phyloP scores from a whole-genome alignment of 78 protist genomes.

The Dictyostelium capitatum region DNA sequence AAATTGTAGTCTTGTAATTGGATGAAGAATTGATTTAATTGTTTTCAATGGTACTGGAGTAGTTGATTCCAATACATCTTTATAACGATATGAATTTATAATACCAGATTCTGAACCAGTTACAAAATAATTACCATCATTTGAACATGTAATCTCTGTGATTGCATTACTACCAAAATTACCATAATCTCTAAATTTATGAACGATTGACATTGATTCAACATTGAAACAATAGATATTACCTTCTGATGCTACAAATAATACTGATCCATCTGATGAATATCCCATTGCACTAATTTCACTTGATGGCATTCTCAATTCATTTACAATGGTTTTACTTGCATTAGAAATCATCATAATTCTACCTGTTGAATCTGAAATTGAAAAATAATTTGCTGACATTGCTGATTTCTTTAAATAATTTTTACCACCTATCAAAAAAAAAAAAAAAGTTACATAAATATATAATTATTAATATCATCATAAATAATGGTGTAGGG shows the following conservation, averaged over 20 bases:
- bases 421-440: conserved; percentile 15
- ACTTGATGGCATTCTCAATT: conserved; percentile 16
- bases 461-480: background rate
- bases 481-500: background rate
- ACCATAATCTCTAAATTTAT: conserved; percentile 59
- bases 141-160: background rate
- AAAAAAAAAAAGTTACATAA: background rate
- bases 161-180: conserved; percentile 11
- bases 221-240: background rate
- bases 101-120: conserved; percentile 69
- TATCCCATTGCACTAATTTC: conserved; percentile 13
- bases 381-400: conserved; percentile 38
- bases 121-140: conserved; percentile 19
- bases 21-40: background rate
- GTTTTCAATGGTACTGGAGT: conserved; percentile 34
- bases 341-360: background rate
- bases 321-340: conserved; percentile 15
- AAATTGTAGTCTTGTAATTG: conserved; percentile 3
- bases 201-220: background rate
- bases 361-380: conserved; percentile 40
- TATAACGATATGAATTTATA: conserved; percentile 14
- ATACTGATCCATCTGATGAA: conserved; percentile 4
- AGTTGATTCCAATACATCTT: background rate
- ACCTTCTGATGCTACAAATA: conserved; percentile 28
- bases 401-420: conserved; percentile 9